Evolutionary conservation across 140 eudicot species (phyloP), one percentile per base, ranked within the genome.

Genomic region (Cichorium intybus): DNA sequence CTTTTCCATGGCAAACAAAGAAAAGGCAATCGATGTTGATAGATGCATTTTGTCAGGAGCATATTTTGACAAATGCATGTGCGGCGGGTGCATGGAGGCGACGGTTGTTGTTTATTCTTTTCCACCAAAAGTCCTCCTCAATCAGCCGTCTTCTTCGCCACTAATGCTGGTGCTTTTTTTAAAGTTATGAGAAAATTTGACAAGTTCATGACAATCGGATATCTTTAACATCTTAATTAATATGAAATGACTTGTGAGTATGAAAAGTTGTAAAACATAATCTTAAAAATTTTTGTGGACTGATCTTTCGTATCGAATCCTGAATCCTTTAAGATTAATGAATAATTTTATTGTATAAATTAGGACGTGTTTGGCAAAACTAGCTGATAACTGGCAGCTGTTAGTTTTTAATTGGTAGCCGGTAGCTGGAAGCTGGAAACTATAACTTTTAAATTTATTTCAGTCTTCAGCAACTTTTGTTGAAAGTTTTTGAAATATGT

Each of bases 21-120:
- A 7, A 50, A 11, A 50, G 34, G 14, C 35, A 49, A 49, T 10
- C 2, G 54, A 17, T 28, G 62, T 48, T 34, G 34, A 68, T 58
- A 3, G 37, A 9, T 28, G 29, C 8, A 14, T 6, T 69, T 56
- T 24, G 14, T 24, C 20, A 56, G 74, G 49, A 46, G 50, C 49
- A 57, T 54, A 56, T 26, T 17, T 20, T 59, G 60, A 71, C 76
- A 61, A 37, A 16, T 37, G 64, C 70, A 71, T 71, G 77, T 71
- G 53, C 22, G 65, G 65, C 47, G 67, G 51, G 23, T 70, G 70
- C 64, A 62, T 51, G 63, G 41, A 51, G 54, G 24, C 6, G 64
- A 28, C 24, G 24, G 51, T 17, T 23, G 54, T 67, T 11, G 55
- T 49, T 59, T 70, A 33, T 70, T 59, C 61, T 60, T 33, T 34